A percentile compares a stretch with the other conserved stretches of the same genome.
phyloP scores from a whole-genome alignment of 2,329 filamentous ascomycete species.

The Camillea tinctor region DNA sequence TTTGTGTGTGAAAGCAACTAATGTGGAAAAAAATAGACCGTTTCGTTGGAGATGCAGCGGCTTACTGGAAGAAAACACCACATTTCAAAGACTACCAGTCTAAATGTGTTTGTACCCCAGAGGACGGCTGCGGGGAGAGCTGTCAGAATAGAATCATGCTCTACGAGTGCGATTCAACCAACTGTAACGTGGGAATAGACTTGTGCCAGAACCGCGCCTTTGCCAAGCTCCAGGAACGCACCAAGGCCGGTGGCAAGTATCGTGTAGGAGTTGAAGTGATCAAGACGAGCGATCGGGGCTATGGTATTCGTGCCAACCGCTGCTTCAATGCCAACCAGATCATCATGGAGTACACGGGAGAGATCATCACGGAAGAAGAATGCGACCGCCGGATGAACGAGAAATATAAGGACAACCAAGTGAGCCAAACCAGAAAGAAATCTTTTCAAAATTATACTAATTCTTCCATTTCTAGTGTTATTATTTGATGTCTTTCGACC shows the following conservation, averaged over 20 bases:
- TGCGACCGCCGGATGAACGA: conserved; percentile 92
- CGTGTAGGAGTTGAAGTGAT: conserved; percentile 93
- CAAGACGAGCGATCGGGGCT: conserved; percentile 84
- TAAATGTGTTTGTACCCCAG: conserved; percentile 73
- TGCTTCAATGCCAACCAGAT: conserved; percentile 88
- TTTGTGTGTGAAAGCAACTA: conserved; percentile 26
- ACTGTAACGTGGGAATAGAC: conserved; percentile 76
- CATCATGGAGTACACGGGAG: conserved; percentile 96
- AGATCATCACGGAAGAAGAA: conserved; percentile 94
- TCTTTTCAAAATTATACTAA: conserved; percentile 10
- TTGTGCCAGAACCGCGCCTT: conserved; percentile 86
- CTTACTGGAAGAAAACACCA: conserved; percentile 77
- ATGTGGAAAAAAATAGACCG: conserved; percentile 62
- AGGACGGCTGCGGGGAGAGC: conserved; percentile 80
- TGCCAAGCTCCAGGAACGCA: conserved; percentile 71
- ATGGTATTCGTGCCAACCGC: conserved; percentile 87
- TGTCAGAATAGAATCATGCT: conserved; percentile 97
- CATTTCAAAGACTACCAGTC: conserved; percentile 72
- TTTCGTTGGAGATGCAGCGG: conserved; percentile 80
- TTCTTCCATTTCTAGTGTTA: conserved; percentile 69
- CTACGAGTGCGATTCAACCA: conserved; percentile 90
- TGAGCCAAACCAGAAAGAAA: conserved; percentile 43
- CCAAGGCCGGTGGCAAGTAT: conserved; percentile 78
- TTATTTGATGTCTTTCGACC: conserved; percentile 97
- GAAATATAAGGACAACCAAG: conserved; percentile 89